Evolutionary conservation across 164 flowering plant species (phyloP).

Genomic region (Umbellularia californica): DNA sequence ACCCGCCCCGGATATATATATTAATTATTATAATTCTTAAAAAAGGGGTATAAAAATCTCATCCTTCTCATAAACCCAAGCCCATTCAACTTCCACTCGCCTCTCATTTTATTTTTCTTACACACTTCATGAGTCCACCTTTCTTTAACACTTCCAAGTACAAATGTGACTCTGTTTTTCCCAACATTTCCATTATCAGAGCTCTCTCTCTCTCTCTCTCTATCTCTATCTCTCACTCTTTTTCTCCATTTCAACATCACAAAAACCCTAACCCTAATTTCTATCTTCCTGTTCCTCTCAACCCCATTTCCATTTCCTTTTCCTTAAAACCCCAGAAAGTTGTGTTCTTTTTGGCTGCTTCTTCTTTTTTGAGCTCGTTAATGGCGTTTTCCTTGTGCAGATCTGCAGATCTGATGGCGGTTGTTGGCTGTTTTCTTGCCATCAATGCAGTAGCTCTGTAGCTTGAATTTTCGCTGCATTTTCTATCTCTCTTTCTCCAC

Average conservation of each 20-base stretch:
- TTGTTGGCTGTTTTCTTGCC: background rate
- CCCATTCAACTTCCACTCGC: too few relatives aligned
- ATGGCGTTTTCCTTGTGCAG: background rate
- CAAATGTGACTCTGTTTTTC: too few relatives aligned
- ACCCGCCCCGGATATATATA: too few relatives aligned
- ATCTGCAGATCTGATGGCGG: conserved; percentile 3
- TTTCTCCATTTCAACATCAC: background rate
- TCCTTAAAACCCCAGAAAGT: background rate
- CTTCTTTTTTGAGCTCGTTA: background rate
- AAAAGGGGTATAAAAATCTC: too few relatives aligned
- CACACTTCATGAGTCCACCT: too few relatives aligned
- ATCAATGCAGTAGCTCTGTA: background rate
- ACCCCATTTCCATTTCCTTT: background rate
- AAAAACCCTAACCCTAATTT: background rate
- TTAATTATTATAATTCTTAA: too few relatives aligned
- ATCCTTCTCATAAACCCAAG: too few relatives aligned
- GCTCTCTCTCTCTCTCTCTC: background rate
- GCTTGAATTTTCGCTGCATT: background rate
- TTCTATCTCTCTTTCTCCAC: background rate
- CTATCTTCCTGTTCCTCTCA: background rate
- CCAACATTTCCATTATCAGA: background rate
- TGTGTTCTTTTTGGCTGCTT: too few relatives aligned
- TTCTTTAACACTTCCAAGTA: too few relatives aligned
- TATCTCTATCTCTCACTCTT: background rate
- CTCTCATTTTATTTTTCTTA: too few relatives aligned